Evolutionary conservation across 257 asterid genomes (phyloP).

Genomic region (Rhazya stricta): DNA sequence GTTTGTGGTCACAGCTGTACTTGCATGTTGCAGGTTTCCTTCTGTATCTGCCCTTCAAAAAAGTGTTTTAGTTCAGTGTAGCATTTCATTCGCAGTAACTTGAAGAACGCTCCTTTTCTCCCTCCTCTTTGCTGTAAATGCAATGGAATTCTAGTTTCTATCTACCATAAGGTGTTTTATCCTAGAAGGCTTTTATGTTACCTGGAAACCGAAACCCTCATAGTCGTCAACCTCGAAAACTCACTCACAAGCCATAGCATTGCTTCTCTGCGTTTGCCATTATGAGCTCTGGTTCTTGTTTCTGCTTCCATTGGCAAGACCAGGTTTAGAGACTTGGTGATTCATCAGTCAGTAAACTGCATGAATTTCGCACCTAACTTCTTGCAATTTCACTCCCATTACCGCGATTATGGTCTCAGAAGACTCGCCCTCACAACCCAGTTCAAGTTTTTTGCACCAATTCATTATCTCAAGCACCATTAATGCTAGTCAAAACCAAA

Average conservation of each 20-base stretch:
- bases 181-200: not conserved
- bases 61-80: not conserved
- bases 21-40: slow-evolving; percentile 1
- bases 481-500: slow-evolving; percentile 33
- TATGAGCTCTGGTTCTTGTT: not conserved
- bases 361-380: not conserved
- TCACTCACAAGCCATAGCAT: not conserved
- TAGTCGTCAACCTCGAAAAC: not conserved
- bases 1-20: not conserved
- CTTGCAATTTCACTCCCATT: not conserved
- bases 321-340: not conserved
- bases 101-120: not conserved
- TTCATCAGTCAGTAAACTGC: not conserved
- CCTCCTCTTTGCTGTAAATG: not conserved
- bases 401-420: slow-evolving; percentile 51
- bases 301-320: not conserved
- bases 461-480: slow-evolving; percentile 46
- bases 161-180: no score
- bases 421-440: slow-evolving; percentile 49
- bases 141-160: no score
- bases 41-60: not conserved
- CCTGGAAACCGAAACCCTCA: not conserved
- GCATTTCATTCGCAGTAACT: not conserved
- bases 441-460: slow-evolving; percentile 54
- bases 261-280: not conserved